Evolutionary conservation across 2,329 filamentous ascomycete species (phyloP).

Genomic region (Sporothrix mexicana): DNA sequence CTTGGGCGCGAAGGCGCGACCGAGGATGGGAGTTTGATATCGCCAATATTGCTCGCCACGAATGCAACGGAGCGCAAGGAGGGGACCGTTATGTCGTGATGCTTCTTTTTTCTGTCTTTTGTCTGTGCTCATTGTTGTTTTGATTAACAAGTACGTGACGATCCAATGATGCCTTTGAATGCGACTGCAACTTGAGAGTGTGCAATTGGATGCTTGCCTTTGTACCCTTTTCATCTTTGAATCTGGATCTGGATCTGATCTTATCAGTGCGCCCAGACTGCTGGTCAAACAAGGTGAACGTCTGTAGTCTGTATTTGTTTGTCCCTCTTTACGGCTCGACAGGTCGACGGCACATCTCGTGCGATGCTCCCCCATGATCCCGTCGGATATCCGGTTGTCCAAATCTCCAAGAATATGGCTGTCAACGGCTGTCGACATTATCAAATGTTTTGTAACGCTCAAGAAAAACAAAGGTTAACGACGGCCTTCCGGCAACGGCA

Average conservation of each 20-base stretch:
- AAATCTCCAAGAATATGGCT: background rate
- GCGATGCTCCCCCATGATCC: slow-evolving; percentile 5
- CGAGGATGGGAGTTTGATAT: background rate
- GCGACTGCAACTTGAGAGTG: background rate
- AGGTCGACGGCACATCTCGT: background rate
- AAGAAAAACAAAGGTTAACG: too few relatives aligned
- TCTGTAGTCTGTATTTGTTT: too few relatives aligned
- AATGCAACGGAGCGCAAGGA: background rate
- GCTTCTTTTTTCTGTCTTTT: background rate
- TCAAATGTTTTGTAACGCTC: too few relatives aligned
- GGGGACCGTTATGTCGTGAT: background rate
- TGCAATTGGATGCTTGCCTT: background rate
- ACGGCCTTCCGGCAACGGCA: background rate
- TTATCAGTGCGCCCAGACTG: background rate
- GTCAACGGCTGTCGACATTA: too few relatives aligned
- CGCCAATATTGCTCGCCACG: slow-evolving; percentile 1
- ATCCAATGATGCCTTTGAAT: background rate
- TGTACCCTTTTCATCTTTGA: background rate
- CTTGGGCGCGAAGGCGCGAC: slow-evolving; percentile 33
- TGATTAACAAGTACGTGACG: background rate
- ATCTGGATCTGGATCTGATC: background rate
- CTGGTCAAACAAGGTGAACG: too few relatives aligned
- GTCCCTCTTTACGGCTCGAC: background rate
- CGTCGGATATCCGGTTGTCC: background rate
- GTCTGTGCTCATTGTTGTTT: background rate